Evolutionary conservation across 768 basidiomycete species (phyloP), one percentile per base, ranked within the genome.

Genomic region (Clitopilus hobsonii): DNA sequence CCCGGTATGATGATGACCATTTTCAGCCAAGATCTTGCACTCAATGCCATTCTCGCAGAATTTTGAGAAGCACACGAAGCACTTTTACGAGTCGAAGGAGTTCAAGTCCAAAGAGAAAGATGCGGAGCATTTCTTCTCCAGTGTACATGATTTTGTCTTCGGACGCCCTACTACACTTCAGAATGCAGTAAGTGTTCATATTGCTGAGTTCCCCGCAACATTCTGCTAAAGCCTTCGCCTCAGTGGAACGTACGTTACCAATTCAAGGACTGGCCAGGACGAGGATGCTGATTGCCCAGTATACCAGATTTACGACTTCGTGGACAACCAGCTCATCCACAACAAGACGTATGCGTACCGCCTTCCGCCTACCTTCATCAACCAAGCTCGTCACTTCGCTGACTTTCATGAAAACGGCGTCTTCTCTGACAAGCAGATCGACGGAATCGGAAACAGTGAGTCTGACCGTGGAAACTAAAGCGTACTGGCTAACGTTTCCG

Each of bases 161-260:
- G 86, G 86, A 59, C 76, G 84, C 56, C 80, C 84, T 30, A 74
- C 83, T 29, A 81, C 76, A 52, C 72, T 91, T 66, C 83, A 86
- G 66, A 89, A 91, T 60, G 80, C 81, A 50, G 88, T 88, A 62
- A 56, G 86, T 76, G 3, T n/a, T n/a, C n/a, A n/a, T n/a, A n/a
- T n/a, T n/a, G n/a, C n/a, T n/a, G n/a, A n/a, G n/a, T n/a, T n/a
- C n/a, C n/a, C n/a, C n/a, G n/a, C n/a, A n/a, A n/a, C n/a, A n/a
- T n/a, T n/a, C n/a, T n/a, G n/a, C n/a, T n/a, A n/a, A n/a, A n/a
- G n/a, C n/a, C n/a, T n/a, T n/a, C n/a, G n/a, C n/a, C n/a, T n/a
- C n/a, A 90, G 88, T 90, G 85, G 81, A 91, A 92, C 66, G 89
- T 89, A 62, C 68, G 86, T n/a, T n/a, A n/a, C n/a, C n/a, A n/a